Evolutionary conservation across 768 basidiomycete genomes (phyloP), one percentile per base, ranked within the genome.

Genomic region (Xanthoconium stramineum): DNA sequence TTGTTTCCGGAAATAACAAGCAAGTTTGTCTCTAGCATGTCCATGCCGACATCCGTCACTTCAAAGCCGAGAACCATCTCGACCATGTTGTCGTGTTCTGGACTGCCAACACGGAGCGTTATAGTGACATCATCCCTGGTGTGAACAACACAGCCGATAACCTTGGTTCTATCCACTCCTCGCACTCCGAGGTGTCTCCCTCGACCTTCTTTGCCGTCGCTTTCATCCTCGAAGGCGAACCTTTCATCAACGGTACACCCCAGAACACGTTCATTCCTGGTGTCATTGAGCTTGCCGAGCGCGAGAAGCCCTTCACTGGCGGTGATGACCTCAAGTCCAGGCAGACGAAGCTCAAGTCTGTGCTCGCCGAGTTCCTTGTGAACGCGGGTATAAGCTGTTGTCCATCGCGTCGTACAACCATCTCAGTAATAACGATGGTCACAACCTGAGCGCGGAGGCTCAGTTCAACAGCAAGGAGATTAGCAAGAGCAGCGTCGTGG

Each of bases 381-480:
- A 97, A 97, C 71, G 94, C 95, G 3, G 95, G 95, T 57, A 98
- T 98, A 97, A 97, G 78, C 95, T 94, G 29, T 84, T 95, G 69
- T 91, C 91, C 57, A 98, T 99, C 68, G 91, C 96, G 12, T 94
- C 91, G 14, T 98, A 99, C 81, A 98, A 98, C 81, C 96, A 98
- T 72, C 86, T 99, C 53, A 96, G 96, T 15, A 98, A 98, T 81
- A 98, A 99, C 72, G 96, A 98, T 67, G 95, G 95, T 11, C 84
- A 85, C 71, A 97, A 96, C 76, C 77, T 99, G 68, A 88, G 84
- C 50, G 89, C 92, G 7, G 91, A 93, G 71, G 79, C 79, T 58
- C 96, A 98, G 76, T 99, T 98, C 86, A 89, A 87, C 78, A 91
- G 88, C 80, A 98, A 98, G 84, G 96, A 98, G 78, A 98, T 98